These are phyloP conservation scores for Cubamyces sp. DNA, from an alignment of 768 basidiomycete genomes.

Conservation along the genomic window DNA sequence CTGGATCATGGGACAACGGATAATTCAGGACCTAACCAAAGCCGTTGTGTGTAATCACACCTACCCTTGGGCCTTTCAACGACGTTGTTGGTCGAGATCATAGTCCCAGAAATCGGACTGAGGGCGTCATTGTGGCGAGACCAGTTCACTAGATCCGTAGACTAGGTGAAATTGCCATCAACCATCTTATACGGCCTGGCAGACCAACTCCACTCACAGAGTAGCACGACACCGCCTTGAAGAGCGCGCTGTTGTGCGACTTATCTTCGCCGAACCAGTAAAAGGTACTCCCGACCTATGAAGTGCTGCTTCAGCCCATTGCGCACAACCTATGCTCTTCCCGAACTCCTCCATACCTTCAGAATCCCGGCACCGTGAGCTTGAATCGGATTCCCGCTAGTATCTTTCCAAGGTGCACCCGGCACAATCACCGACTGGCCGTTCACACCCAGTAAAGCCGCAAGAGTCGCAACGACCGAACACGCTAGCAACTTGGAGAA, in stretches of 20 bases:
- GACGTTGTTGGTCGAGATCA: slow-evolving; percentile 59
- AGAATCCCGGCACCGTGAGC: slow-evolving; percentile 65
- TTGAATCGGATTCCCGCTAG: slow-evolving; percentile 62
- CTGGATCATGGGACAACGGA: slow-evolving; percentile 32
- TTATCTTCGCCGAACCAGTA: slow-evolving; percentile 73
- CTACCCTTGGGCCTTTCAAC: slow-evolving; percentile 67
- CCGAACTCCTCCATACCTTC: slow-evolving; percentile 41
- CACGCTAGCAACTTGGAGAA: slow-evolving; percentile 15
- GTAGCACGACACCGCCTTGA: slow-evolving; percentile 64
- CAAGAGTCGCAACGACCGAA: slow-evolving; percentile 5
- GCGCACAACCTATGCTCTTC: not conserved
- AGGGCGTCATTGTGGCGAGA: slow-evolving; percentile 62
- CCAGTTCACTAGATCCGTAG: slow-evolving; percentile 57
- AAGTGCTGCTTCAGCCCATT: not conserved
- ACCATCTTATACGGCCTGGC: not conserved
- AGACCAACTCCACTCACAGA: slow-evolving; percentile 38
- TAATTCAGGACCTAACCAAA: not conserved
- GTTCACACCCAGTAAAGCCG: slow-evolving; percentile 15
- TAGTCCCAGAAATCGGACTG: slow-evolving; percentile 54
- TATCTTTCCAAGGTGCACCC: slow-evolving; percentile 66
- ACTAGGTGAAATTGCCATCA: slow-evolving; percentile 34
- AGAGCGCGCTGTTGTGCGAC: slow-evolving; percentile 54
- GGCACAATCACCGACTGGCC: slow-evolving; percentile 53
- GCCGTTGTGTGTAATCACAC: not conserved
- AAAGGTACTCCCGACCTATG: slow-evolving; percentile 54